A percentile compares a stretch with the other conserved stretches of the same genome.
These are phyloP conservation scores for Ceratocystis huliohia DNA, from an alignment of 2,329 filamentous ascomycete species.

Conservation along the genomic window DNA sequence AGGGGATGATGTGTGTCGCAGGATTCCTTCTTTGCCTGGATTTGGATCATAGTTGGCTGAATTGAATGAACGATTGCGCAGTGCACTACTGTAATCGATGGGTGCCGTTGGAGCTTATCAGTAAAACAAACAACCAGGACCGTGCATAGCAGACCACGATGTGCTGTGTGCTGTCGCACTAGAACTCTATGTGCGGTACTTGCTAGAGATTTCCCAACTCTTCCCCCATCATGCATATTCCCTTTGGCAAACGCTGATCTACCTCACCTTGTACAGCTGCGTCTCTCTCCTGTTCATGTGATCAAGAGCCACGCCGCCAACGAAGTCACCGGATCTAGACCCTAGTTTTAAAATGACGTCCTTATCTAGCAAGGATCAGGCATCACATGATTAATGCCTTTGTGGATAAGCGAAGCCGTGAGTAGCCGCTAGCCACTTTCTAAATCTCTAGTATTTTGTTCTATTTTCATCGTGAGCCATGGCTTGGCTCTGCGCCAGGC, in stretches of 20 bases:
- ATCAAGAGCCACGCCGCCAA: not conserved
- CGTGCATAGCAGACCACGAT: too few relatives aligned
- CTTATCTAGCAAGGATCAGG: slow-evolving; percentile 1
- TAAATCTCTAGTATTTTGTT: not conserved
- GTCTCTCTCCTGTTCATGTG: not conserved
- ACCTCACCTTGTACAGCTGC: not conserved
- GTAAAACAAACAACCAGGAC: too few relatives aligned
- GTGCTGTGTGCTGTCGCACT: not conserved
- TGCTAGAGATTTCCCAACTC: not conserved
- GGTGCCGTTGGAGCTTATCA: too few relatives aligned
- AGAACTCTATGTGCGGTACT: not conserved
- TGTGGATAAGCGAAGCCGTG: slow-evolving; percentile 4
- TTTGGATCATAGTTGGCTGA: not conserved
- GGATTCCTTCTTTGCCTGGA: not conserved
- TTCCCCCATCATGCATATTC: not conserved
- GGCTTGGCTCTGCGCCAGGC: not conserved
- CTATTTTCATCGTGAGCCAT: not conserved
- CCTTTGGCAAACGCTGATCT: not conserved
- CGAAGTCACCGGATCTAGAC: slow-evolving; percentile 1
- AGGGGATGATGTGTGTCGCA: not conserved
- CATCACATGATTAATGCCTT: not conserved
- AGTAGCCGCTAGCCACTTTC: not conserved
- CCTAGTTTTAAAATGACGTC: not conserved
- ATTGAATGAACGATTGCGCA: not conserved
- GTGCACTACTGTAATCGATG: too few relatives aligned